Evolutionary conservation across 495 filamentous ascomycete genomes (phyloP).

Genomic region (Xylaria cubensis): DNA sequence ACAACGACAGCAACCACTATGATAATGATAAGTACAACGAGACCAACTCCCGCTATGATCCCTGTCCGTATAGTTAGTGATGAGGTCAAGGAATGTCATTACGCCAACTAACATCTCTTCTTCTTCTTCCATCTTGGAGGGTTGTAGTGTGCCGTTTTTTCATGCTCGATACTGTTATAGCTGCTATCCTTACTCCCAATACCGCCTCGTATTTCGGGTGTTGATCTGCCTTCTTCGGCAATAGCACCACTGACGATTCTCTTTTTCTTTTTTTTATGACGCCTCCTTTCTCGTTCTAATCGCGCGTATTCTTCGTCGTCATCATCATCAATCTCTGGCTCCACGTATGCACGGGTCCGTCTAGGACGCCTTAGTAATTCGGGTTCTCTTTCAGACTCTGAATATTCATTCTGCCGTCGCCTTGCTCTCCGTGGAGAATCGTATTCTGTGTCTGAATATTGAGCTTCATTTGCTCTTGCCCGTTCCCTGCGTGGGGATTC

Average conservation of each 20-base stretch:
- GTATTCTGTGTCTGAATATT: conserved; percentile 32
- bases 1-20: conserved; percentile 76
- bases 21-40: conserved; percentile 72
- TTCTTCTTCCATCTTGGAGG: conserved; percentile 45
- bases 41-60: conserved; percentile 57
- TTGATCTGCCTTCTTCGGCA: conserved; percentile 67
- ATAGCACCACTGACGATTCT: conserved; percentile 72
- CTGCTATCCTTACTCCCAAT: conserved; percentile 44
- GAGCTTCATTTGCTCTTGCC: conserved; percentile 30
- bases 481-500: conserved; percentile 33
- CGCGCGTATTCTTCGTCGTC: conserved; percentile 34
- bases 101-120: conserved; percentile 52
- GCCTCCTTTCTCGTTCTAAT: conserved; percentile 33
- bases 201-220: conserved; percentile 42
- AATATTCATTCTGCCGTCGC: conserved; percentile 41
- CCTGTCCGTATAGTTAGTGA: conserved; percentile 46
- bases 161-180: conserved; percentile 48
- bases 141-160: conserved; percentile 36
- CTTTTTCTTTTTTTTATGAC: conserved; percentile 53
- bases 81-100: background rate
- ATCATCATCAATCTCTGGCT: conserved; percentile 28
- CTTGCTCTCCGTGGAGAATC: conserved; percentile 43
- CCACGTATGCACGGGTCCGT: conserved; percentile 8
- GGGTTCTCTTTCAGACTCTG: conserved; percentile 37
- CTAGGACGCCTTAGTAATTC: conserved; percentile 37